Evolutionary conservation across 2,329 filamentous ascomycete species (phyloP), one percentile per base, ranked within the genome.

Genomic region (Dryadomyces quercivorus): DNA sequence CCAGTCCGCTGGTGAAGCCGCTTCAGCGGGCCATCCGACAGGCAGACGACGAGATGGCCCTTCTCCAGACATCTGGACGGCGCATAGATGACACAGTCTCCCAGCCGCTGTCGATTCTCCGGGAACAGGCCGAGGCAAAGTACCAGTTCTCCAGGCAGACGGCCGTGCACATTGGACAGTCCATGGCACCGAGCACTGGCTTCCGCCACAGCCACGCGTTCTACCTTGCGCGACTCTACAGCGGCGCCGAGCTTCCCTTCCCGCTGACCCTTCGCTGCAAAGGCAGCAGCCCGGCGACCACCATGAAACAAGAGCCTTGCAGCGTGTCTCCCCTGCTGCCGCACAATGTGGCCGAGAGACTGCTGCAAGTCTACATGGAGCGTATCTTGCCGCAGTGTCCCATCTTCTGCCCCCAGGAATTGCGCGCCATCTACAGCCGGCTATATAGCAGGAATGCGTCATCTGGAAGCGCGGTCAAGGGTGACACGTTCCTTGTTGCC

Each of bases 301-400:
- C 36, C 4, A 3, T 16, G 36, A 40, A 3, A 3, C 10, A 12
- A 40, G 15, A 12, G 9, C 10, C 36, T 1, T n/a, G 5, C 8
- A 21, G 26, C 42, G 16, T 51, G 22, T 13, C 49, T 9, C 12
- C 50, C 8, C 22, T 51, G 36, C 40, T 51, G 16, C 50, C 50
- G 16, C 36, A 2, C 3, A 20, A 51, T 18, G 50, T 51, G 5
- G 16, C 38, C 4, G 50, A 51, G 16, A 36, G 50, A 5, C 22
- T 51, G 38, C 34, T 51, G 18, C 50, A 51, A 36, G 50, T 51
- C 10, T 51, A 43, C 50, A 51, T 31, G 15, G 50, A 51, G 20
- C 50, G 50, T 2, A 43, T 51, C 7, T 7, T 51, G 38, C 50
- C 50, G 10, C 50, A 51, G 38, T 51, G 50, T 16, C 50, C 50